Conservation (phyloP, 495 filamentous ascomycete genomes). For the Hypoxylon subgilvum region DNA sequence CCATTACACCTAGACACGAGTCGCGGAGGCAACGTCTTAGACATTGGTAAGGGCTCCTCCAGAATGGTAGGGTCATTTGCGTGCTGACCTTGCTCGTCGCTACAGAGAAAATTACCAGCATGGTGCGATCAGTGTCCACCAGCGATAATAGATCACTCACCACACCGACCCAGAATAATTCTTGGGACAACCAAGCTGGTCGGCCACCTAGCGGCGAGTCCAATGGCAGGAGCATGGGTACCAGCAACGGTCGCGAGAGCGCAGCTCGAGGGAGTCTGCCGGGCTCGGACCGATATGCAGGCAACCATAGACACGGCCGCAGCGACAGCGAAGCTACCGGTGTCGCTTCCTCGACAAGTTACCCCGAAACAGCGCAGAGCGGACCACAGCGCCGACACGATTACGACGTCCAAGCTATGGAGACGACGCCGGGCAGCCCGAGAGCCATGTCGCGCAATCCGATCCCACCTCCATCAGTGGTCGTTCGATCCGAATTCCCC, state of each 20-base stretch:
- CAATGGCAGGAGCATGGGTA: conserved; percentile 44
- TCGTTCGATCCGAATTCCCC: conserved; percentile 94
- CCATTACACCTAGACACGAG: conserved; percentile 93
- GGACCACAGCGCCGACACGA: conserved; percentile 77
- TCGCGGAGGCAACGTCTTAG: conserved; percentile 90
- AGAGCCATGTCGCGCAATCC: conserved; percentile 80
- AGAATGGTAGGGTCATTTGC: conserved; percentile 14
- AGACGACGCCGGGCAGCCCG: conserved; percentile 79
- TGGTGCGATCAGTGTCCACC: conserved; percentile 83
- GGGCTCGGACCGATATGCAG: conserved; percentile 66
- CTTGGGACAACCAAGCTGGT: conserved; percentile 57
- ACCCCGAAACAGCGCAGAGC: conserved; percentile 68
- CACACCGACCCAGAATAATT: conserved; percentile 55
- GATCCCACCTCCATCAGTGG: conserved; percentile 88
- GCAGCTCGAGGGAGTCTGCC: conserved; percentile 47
- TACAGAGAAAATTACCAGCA: conserved; percentile 91
- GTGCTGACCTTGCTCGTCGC: conserved; percentile 24
- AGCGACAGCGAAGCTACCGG: conserved; percentile 71
- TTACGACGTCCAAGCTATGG: conserved; percentile 96
- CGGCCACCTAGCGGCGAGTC: conserved; percentile 59
- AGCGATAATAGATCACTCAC: conserved; percentile 64
- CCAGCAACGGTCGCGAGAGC: conserved; percentile 43
- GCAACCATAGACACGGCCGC: conserved; percentile 73
- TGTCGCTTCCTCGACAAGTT: conserved; percentile 75
- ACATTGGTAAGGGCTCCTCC: conserved; percentile 73